Evolutionary conservation across 192 early-diverging fungal genomes (phyloP), one percentile per base, ranked within the genome.

Genomic region (Backusella mclennaniae): DNA sequence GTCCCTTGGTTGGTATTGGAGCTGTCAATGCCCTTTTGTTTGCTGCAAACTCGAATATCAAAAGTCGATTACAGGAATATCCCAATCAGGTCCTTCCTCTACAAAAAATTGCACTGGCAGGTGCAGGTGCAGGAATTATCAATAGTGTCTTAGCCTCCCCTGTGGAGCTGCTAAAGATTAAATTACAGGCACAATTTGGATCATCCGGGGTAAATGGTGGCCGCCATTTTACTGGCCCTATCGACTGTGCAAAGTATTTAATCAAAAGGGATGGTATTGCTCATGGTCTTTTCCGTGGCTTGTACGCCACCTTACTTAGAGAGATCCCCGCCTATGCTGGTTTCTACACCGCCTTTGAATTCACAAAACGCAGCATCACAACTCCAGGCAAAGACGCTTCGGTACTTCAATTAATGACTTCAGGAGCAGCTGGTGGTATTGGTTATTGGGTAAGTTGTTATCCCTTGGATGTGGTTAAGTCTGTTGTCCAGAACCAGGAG

Each of bases 131-230:
- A 31, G 97, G 89, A 87, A 83, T 90, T 35, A 89, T 94, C 35
- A 96, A 97, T 75, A 90, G 89, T 67, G 85, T 95, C 21, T 83
- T 98, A 23, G 93, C 96, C 11, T 96, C 94, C 2, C 96, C 97
- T 1, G 95, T 99, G 3, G 97, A 99, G 77, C 82, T 99, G n/a
- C 80, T 98, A 49, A 99, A 99, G 79, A 93, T 95, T 71, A 89
- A 93, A 38, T 88, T 98, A 82, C 97, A 99, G 80, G 93, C 94
- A 8, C 96, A 97, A 78, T 97, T 93, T 85, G 87, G 86, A 56
- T 76, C 53, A 8, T 2, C 56, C 1, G 79, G 73, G 23, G 76
- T 84, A 46, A 79, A 67, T 8, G 33, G 46, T 6, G 71, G 80
- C 23, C 77, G 76, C 23, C 76, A 79, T 14, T 80, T 74, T 31